Conservation (phyloP, 106 monocot genomes). For the Acorus gramineus region DNA sequence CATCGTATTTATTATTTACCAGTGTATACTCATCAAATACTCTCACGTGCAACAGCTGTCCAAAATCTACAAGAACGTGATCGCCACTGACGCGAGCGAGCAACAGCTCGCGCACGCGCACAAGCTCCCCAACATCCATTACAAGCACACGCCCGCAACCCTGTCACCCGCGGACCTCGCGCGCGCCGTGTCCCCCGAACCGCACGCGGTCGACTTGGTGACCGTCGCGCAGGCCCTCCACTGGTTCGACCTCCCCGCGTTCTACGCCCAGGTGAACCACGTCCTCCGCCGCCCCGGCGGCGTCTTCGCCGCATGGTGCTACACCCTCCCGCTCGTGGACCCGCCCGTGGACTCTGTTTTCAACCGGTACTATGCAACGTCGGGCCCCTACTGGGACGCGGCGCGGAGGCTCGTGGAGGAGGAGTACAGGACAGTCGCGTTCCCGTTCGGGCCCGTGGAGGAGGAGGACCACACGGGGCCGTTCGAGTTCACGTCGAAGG, state of each 20-base stretch:
- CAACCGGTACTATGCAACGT: constrained; percentile 15
- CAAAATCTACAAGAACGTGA: constrained; percentile 40
- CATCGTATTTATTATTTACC: neutral
- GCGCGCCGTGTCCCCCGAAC: constrained; percentile 22
- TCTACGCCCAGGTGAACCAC: constrained; percentile 33
- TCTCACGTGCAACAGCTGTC: too few relatives aligned
- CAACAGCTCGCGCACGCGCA: constrained; percentile 48
- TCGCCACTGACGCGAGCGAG: constrained; percentile 64
- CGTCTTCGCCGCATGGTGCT: constrained; percentile 79
- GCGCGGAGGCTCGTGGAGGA: constrained; percentile 40
- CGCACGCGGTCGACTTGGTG: constrained; percentile 48
- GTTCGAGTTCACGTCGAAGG: constrained; percentile 46
- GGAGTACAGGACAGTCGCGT: constrained; percentile 34
- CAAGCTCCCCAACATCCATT: constrained; percentile 49
- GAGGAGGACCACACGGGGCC: constrained; percentile 54
- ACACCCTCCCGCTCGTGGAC: constrained; percentile 31
- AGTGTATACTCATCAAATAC: too few relatives aligned
- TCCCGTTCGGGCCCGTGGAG: constrained; percentile 64
- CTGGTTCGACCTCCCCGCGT: constrained; percentile 68
- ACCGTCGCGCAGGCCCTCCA: constrained; percentile 80
- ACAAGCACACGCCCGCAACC: constrained; percentile 32
- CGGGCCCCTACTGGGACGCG: constrained; percentile 36
- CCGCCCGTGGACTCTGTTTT: constrained; percentile 34
- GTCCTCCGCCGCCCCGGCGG: constrained; percentile 44
- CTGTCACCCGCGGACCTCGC: constrained; percentile 21